Evolutionary conservation across 495 filamentous ascomycete genomes (phyloP), one percentile per base, ranked within the genome.

Genomic region (Podospora conica): DNA sequence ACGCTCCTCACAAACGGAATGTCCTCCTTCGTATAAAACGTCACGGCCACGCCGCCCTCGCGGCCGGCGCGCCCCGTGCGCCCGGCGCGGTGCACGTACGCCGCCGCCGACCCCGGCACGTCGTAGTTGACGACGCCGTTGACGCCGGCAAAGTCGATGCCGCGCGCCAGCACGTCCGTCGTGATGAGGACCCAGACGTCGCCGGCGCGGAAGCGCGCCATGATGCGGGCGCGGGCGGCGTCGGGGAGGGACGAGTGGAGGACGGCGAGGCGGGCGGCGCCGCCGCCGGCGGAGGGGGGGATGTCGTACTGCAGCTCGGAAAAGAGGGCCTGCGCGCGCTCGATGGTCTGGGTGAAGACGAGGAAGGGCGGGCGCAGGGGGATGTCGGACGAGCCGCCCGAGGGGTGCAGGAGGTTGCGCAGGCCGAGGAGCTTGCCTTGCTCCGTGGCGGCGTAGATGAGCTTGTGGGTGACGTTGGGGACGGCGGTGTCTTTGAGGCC

Each of bases 91-190:
- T 98, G 95, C 22, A 98, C 89, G 69, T 98, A 98, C 7, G 89
- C 86, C 5, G 93, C 92, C 7, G 89, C 87, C 0, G 91, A 93
- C 48, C 86, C 91, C 1, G 95, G 96, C 57, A 97, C 89, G 74
- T 98, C 95, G 78, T 97, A 98, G 77, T 98, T 98, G 25, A 98
- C 87, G 1, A 98, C 93, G 40, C 93, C 90, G 70, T 96, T 95
- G 62, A 98, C 87, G 25, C 96, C 90, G 15, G 88, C 85, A 77
- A 98, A 97, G 77, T 98, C 95, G 53, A 98, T 85, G 23, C 95
- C 95, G 33, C 95, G 88, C 11, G 92, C 88, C 1, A 98, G 84
- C 28, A 98, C 82, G 72, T 98, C 95, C 0, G 95, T 98, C 0
- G 96, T 98, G 66, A 98, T 91, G 11, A 98, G 83, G 15, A 97